phyloP scores from a whole-genome alignment of 768 basidiomycete genomes.

The Epithele typhae region DNA sequence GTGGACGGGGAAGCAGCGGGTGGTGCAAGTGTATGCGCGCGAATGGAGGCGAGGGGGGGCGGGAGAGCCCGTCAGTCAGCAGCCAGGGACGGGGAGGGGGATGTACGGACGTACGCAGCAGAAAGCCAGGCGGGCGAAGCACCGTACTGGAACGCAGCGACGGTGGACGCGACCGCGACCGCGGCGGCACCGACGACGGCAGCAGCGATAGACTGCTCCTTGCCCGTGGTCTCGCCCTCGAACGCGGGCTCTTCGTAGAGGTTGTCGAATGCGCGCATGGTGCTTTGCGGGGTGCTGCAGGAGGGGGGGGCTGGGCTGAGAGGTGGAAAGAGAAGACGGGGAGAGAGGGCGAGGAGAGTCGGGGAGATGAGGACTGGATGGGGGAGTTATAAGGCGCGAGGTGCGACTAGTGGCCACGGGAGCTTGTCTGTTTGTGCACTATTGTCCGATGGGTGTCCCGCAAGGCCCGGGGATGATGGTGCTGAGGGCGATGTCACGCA shows the following conservation, averaged over 20 bases:
- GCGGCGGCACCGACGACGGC: conserved; percentile 13
- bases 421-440: too few species aligned
- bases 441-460: too few species aligned
- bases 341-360: too few species aligned
- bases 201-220: conserved; percentile 9
- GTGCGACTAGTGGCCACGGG: too few species aligned
- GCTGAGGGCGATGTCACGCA: too few species aligned
- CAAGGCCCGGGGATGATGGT: too few species aligned
- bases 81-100: background rate
- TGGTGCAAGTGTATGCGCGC: background rate
- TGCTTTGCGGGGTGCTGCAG: background rate
- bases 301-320: background rate
- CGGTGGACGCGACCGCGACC: conserved; percentile 14
- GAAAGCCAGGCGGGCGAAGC: conserved; percentile 9
- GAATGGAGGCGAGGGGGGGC: too few species aligned
- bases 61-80: too few species aligned
- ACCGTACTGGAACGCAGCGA: conserved; percentile 11
- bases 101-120: conserved; percentile 15
- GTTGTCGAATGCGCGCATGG: conserved; percentile 12
- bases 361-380: too few species aligned
- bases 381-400: too few species aligned
- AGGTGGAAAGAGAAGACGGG: background rate
- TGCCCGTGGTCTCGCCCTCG: conserved; percentile 6
- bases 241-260: conserved; percentile 17
- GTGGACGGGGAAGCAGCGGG: background rate